These are phyloP conservation scores for Tetrahymena borealis DNA, from an alignment of 73 alveolate genomes.

Conservation along the genomic window DNA sequence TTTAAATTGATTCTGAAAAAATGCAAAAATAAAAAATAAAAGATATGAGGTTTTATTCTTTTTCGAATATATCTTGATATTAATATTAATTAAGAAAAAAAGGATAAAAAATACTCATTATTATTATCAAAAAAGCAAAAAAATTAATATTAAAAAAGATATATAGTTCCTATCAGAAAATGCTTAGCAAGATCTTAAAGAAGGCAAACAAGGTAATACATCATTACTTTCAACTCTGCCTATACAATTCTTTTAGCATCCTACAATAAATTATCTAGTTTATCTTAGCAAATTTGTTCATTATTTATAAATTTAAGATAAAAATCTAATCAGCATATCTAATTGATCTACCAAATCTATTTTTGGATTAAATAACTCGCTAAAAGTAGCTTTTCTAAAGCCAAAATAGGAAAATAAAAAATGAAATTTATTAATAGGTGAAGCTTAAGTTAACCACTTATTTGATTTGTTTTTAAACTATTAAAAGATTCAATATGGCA, in stretches of 20 bases:
- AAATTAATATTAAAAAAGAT: neutral
- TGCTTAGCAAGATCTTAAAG: neutral
- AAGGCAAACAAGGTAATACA: neutral
- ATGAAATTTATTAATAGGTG: no score
- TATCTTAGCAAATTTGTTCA: no score
- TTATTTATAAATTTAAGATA: no score
- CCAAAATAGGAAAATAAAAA: neutral
- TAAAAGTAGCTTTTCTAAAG: neutral
- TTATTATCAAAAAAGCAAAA: neutral
- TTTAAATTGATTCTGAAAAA: neutral
- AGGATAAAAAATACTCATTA: neutral
- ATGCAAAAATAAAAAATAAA: neutral
- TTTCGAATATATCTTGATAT: neutral
- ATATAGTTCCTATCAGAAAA: neutral
- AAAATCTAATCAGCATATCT: no score
- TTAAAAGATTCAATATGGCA: neutral
- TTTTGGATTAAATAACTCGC: neutral
- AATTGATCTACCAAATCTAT: no score
- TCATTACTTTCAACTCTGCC: neutral
- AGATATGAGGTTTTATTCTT: neutral
- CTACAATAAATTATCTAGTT: no score
- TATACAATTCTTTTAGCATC: neutral
- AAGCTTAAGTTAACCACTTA: no score
- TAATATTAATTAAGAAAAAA: neutral
- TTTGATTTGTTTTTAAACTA: no score